phyloP scores from a whole-genome alignment of 2,329 filamentous ascomycete genomes.

The Penicillium thymicola region DNA sequence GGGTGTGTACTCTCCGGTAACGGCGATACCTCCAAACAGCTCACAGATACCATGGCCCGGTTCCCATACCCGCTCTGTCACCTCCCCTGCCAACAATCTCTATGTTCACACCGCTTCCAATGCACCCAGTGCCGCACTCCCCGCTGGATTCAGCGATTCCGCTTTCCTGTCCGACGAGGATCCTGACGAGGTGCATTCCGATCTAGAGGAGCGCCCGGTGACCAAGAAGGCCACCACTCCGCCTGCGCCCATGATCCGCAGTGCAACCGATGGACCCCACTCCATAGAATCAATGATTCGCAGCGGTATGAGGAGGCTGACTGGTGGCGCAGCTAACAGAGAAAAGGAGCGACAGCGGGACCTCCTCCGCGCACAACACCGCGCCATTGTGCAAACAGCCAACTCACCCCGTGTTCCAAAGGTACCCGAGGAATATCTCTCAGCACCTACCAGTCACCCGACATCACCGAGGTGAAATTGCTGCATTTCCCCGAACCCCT shows the following conservation, averaged over 20 bases:
- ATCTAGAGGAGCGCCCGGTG: conserved; percentile 67
- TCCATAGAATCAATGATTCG: conserved; percentile 46
- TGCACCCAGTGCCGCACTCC: conserved; percentile 48
- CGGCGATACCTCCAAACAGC: conserved; percentile 34
- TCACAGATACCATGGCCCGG: conserved; percentile 55
- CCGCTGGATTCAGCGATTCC: conserved; percentile 46
- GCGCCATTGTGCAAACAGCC: conserved; percentile 38
- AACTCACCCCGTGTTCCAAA: conserved; percentile 47
- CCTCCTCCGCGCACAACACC: conserved; percentile 43
- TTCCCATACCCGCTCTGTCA: conserved; percentile 78
- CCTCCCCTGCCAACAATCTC: conserved; percentile 65
- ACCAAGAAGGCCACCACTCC: conserved; percentile 24
- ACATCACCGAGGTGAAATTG: conserved; percentile 30
- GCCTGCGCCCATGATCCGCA: conserved; percentile 28
- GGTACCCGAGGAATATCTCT: conserved; percentile 48
- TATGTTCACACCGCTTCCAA: conserved; percentile 49
- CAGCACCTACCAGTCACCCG: conserved; percentile 36
- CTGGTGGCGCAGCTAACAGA: conserved; percentile 41
- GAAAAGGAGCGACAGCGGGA: conserved; percentile 47
- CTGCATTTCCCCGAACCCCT: not conserved
- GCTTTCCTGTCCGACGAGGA: conserved; percentile 77
- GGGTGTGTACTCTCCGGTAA: conserved; percentile 48
- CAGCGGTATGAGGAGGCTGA: conserved; percentile 47
- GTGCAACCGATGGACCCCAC: conserved; percentile 41
- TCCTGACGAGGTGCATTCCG: conserved; percentile 71